Percentiles rank a stretch among this genome's conserved stretches.
phyloP scores from a whole-genome alignment of 176 grass and related monocot species.

The Urochloa ruziziensis region DNA sequence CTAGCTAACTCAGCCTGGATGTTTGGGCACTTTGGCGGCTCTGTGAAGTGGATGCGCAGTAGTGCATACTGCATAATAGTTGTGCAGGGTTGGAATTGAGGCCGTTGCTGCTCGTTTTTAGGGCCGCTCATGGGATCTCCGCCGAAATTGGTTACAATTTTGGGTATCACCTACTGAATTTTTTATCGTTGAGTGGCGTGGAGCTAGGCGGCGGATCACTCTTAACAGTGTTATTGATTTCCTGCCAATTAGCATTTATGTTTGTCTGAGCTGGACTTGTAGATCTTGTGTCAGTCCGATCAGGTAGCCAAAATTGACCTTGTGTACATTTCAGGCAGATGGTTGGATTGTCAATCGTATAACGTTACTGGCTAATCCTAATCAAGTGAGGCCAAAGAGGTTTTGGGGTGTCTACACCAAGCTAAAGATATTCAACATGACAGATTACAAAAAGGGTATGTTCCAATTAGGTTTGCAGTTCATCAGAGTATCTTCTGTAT shows the following conservation, averaged over 20 bases:
- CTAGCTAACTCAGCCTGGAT: no score
- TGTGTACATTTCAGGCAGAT: constrained; percentile 66
- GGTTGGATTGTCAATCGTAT: constrained; percentile 81
- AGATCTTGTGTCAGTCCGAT: neutral
- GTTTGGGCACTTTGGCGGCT: no score
- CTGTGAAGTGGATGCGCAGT: no score
- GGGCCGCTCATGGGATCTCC: no score
- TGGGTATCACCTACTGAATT: no score
- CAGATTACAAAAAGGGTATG: constrained; percentile 73
- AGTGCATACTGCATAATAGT: no score
- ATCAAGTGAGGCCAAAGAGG: constrained; percentile 73
- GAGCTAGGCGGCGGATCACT: no score
- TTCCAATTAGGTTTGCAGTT: neutral
- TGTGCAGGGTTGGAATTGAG: no score
- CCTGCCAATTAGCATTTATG: neutral
- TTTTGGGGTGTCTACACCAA: constrained; percentile 99
- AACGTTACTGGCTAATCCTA: constrained; percentile 83
- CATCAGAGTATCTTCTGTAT: neutral
- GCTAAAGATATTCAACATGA: constrained; percentile 94
- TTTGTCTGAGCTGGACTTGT: neutral
- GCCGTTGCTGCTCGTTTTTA: no score
- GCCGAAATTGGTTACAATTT: no score
- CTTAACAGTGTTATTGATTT: neutral
- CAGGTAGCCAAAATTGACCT: neutral
- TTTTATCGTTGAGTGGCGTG: no score